Conservation (phyloP, 495 filamentous ascomycete species). For the Xylona heveae region DNA sequence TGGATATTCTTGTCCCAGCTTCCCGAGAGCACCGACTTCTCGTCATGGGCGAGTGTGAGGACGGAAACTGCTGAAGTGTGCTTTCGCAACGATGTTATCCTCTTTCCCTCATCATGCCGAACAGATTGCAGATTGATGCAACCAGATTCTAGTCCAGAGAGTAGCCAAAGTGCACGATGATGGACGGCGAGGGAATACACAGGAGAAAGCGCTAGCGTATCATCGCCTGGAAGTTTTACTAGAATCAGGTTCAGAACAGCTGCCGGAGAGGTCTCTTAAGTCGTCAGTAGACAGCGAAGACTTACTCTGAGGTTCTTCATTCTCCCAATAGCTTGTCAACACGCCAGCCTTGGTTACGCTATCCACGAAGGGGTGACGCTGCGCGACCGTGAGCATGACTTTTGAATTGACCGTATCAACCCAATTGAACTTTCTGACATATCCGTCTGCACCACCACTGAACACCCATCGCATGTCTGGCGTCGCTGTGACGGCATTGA, state of each 20-base stretch:
- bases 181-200: conserved; percentile 91
- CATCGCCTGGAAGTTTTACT: conserved; percentile 14
- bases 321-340: conserved; percentile 93
- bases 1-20: conserved; percentile 90
- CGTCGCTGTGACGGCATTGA: conserved; percentile 81
- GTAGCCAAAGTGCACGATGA: conserved; percentile 70
- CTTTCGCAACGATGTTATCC: conserved; percentile 55
- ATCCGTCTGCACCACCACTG: conserved; percentile 82
- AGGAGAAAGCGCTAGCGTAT: conserved; percentile 44
- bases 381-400: conserved; percentile 80
- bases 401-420: conserved; percentile 89
- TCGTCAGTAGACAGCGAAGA: conserved; percentile 2
- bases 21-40: conserved; percentile 73
- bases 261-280: too few relatives aligned
- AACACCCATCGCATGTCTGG: conserved; percentile 93
- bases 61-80: conserved; percentile 89
- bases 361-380: conserved; percentile 92
- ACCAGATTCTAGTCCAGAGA: conserved; percentile 76
- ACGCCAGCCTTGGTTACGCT: conserved; percentile 88
- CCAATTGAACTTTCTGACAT: conserved; percentile 90
- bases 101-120: conserved; percentile 86
- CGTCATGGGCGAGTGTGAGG: conserved; percentile 59
- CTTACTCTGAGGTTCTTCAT: conserved; percentile 29
- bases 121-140: conserved; percentile 85
- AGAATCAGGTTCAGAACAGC: conserved; percentile 13